phyloP scores from a whole-genome alignment of 2,329 filamentous ascomycete genomes.

The Beauveria sp. region DNA sequence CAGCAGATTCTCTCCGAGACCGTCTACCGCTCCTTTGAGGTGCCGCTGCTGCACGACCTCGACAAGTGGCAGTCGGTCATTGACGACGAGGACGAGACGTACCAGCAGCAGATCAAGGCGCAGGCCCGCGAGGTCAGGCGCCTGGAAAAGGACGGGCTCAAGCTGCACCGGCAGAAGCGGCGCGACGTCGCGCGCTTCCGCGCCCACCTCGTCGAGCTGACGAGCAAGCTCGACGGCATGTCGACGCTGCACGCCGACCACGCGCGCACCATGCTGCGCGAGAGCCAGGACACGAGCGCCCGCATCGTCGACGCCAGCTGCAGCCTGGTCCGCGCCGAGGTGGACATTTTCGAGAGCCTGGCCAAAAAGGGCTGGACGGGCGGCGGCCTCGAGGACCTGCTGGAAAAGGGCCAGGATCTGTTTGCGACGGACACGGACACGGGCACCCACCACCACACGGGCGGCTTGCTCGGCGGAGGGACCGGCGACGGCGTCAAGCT shows the following conservation, averaged over 20 bases:
- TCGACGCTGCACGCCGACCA: slow-evolving; percentile 54
- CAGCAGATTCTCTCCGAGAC: slow-evolving; percentile 63
- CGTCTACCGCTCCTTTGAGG: slow-evolving; percentile 60
- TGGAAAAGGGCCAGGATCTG: slow-evolving; percentile 56
- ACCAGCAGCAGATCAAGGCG: slow-evolving; percentile 45
- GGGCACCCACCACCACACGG: neutral
- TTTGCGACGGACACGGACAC: slow-evolving; percentile 40
- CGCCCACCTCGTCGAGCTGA: slow-evolving; percentile 56
- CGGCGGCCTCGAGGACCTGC: slow-evolving; percentile 57
- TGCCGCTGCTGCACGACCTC: slow-evolving; percentile 61
- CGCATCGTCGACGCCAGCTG: slow-evolving; percentile 58
- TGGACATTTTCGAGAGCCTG: slow-evolving; percentile 61
- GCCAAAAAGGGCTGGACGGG: slow-evolving; percentile 62
- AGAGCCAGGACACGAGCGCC: slow-evolving; percentile 57
- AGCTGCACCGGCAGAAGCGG: slow-evolving; percentile 51
- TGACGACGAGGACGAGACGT: slow-evolving; percentile 56
- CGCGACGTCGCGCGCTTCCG: slow-evolving; percentile 56
- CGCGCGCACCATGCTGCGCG: slow-evolving; percentile 50
- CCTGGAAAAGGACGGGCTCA: slow-evolving; percentile 58
- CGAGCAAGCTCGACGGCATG: slow-evolving; percentile 53
- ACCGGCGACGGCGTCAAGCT: slow-evolving; percentile 38
- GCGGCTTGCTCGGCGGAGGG: slow-evolving; percentile 23
- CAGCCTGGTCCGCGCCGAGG: slow-evolving; percentile 58
- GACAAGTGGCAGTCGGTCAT: slow-evolving; percentile 57
- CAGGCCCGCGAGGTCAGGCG: slow-evolving; percentile 54